Percentiles rank a stretch among this genome's conserved stretches.
phyloP scores from a whole-genome alignment of 805 yeast species.

The Brettanomyces sp. region DNA sequence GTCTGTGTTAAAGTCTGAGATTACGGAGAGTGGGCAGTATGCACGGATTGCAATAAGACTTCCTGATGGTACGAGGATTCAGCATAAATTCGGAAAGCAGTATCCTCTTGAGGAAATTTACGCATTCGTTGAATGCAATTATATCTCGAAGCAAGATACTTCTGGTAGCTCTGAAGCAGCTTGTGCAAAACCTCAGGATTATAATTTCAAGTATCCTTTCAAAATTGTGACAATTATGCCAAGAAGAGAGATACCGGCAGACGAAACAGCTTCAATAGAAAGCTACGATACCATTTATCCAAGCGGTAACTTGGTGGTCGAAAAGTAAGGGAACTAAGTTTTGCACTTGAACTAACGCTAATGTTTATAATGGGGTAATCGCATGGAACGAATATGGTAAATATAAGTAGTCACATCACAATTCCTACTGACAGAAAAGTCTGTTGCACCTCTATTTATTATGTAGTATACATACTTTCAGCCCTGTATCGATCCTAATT shows the following conservation, averaged over 20 bases:
- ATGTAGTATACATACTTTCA: neutral
- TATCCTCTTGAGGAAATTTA: conserved; percentile 54
- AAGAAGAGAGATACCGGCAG: conserved; percentile 33
- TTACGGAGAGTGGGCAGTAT: conserved; percentile 13
- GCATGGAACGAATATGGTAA: too few relatives aligned
- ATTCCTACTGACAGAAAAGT: neutral
- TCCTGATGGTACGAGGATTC: conserved; percentile 50
- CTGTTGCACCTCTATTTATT: neutral
- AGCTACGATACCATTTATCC: conserved; percentile 48
- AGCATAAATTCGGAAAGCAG: conserved; percentile 37
- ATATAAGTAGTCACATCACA: too few relatives aligned
- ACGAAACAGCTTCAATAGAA: conserved; percentile 21
- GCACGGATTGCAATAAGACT: conserved; percentile 68
- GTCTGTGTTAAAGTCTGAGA: conserved; percentile 13
- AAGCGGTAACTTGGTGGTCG: conserved; percentile 47
- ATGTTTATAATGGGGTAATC: too few relatives aligned
- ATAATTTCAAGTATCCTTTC: conserved; percentile 40
- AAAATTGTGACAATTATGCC: conserved; percentile 49
- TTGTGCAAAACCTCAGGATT: conserved; percentile 21
- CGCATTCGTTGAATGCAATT: conserved; percentile 53
- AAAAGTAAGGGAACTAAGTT: conserved; percentile 1
- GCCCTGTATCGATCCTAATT: too few relatives aligned
- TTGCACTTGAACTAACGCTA: neutral
- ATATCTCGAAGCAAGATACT: conserved; percentile 10
- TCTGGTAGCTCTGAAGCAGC: conserved; percentile 23